These are phyloP conservation scores for Thelephora ganbajun DNA, from an alignment of 768 basidiomycete genomes.

Conservation along the genomic window DNA sequence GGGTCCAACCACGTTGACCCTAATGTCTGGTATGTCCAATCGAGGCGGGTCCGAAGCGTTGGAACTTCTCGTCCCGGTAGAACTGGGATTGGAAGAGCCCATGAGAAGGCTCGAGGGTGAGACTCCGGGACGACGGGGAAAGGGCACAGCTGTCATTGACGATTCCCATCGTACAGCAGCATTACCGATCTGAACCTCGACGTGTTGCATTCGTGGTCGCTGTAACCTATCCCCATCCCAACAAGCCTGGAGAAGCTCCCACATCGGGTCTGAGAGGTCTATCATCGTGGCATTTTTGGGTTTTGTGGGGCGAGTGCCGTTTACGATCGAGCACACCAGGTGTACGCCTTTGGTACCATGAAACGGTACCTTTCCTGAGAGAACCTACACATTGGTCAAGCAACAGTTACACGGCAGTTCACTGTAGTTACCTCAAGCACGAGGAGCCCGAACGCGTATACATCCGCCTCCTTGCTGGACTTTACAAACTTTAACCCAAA, in stretches of 20 bases:
- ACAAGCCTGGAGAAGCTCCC: not conserved
- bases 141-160: no score
- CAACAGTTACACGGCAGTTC: not conserved
- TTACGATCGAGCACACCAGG: not conserved
- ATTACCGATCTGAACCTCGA: no score
- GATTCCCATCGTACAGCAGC: no score
- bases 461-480: not conserved
- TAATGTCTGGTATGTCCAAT: no score
- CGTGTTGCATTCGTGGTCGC: not conserved
- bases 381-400: not conserved
- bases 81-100: no score
- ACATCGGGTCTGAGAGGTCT: constrained; percentile 1
- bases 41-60: no score
- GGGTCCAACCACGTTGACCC: no score
- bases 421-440: not conserved
- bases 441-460: not conserved
- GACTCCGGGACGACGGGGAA: no score
- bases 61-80: no score
- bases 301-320: not conserved
- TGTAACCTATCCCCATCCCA: not conserved
- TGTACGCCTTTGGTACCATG: not conserved
- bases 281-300: not conserved
- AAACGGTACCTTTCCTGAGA: not conserved
- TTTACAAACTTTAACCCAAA: not conserved
- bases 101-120: no score